A percentile compares a stretch with the other conserved stretches of the same genome.
Conservation (phyloP, 441 rosid genomes). For the Breynia disticha region DNA sequence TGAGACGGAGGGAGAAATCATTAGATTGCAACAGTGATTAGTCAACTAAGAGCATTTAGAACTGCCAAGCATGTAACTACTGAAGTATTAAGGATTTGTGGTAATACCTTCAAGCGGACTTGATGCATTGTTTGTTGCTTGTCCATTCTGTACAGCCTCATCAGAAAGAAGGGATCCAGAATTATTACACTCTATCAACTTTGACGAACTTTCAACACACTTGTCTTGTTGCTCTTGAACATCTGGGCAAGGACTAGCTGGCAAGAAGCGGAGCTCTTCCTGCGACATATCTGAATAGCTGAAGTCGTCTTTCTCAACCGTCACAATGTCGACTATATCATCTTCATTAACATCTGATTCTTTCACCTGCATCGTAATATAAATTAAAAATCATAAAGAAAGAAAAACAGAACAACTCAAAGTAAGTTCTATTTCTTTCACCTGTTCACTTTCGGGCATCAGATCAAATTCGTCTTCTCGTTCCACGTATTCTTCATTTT, state of each 20-base stretch:
- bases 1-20: too few relatives aligned
- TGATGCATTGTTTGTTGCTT: slow-evolving; percentile 40
- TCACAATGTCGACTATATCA: slow-evolving; percentile 85
- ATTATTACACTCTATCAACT: slow-evolving; percentile 53
- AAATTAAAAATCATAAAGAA: slow-evolving; percentile 13
- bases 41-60: too few relatives aligned
- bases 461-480: slow-evolving; percentile 93
- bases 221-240: slow-evolving; percentile 58
- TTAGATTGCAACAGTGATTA: too few relatives aligned
- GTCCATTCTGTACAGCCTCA: slow-evolving; percentile 72
- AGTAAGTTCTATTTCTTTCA: slow-evolving; percentile 17
- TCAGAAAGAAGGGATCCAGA: slow-evolving; percentile 78
- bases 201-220: slow-evolving; percentile 45
- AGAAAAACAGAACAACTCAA: slow-evolving; percentile 10
- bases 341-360: slow-evolving; percentile 72
- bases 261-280: slow-evolving; percentile 89
- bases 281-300: slow-evolving; percentile 94
- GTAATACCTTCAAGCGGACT: slow-evolving; percentile 77
- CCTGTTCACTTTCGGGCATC: slow-evolving; percentile 89
- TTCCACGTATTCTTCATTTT: slow-evolving; percentile 95
- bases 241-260: slow-evolving; percentile 81
- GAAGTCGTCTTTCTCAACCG: slow-evolving; percentile 70
- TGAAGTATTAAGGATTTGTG: background rate
- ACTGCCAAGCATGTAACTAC: background rate
- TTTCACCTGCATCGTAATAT: slow-evolving; percentile 53